Percentiles rank a stretch among this genome's conserved stretches.
Conservation (phyloP, 768 basidiomycete species). For the Boletellus emodensis region DNA sequence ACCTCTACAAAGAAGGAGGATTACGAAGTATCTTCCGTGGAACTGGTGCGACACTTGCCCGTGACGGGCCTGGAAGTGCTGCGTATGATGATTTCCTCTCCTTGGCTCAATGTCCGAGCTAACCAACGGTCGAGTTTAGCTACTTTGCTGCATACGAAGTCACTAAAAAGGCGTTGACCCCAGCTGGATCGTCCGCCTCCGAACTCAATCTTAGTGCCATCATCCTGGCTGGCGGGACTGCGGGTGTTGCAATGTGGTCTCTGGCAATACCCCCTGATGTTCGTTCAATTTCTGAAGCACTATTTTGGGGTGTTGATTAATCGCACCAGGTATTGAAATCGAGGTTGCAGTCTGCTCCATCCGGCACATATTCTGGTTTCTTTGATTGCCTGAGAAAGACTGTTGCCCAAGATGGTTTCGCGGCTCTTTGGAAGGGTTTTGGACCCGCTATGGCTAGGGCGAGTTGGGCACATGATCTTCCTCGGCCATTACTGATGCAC, state of each 20-base stretch:
- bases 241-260: constrained; percentile 98
- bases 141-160: constrained; percentile 98
- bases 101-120: constrained; percentile 3
- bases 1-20: constrained; percentile 93
- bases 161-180: constrained; percentile 82
- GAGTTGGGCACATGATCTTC: constrained; percentile 25
- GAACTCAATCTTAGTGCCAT: constrained; percentile 83
- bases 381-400: constrained; percentile 91
- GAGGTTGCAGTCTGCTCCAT: constrained; percentile 92
- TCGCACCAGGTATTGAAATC: constrained; percentile 83
- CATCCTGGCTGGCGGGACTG: constrained; percentile 88
- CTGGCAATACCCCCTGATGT: constrained; percentile 97
- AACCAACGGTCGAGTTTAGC: constrained; percentile 36
- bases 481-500: not conserved
- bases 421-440: constrained; percentile 94
- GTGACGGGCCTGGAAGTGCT: constrained; percentile 96
- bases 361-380: constrained; percentile 93
- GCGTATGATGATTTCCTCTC: constrained; percentile 54
- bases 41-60: constrained; percentile 85
- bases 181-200: constrained; percentile 70
- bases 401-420: constrained; percentile 81
- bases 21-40: constrained; percentile 89
- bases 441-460: constrained; percentile 95
- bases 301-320: constrained; percentile 4
- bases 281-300: constrained; percentile 27